These are phyloP conservation scores for Hypholoma fasciculare DNA, from an alignment of 768 basidiomycete genomes.

Conservation along the genomic window DNA sequence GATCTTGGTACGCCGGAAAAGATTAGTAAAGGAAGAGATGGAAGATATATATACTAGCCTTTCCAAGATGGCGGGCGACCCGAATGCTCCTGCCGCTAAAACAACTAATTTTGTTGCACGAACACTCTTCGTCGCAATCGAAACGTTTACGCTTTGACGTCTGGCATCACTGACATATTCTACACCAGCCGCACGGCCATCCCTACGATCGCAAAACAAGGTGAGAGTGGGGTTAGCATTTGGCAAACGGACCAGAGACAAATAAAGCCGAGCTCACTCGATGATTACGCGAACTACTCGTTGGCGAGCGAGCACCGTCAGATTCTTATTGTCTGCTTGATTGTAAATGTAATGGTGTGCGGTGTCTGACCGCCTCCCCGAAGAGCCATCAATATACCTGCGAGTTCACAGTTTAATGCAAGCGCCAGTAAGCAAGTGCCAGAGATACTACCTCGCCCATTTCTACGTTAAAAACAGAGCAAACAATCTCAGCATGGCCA, in stretches of 20 bases:
- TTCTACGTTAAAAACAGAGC: neutral
- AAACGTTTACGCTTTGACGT: conserved; percentile 19
- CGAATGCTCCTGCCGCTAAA: conserved; percentile 51
- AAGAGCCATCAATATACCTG: conserved; percentile 55
- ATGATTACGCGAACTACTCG: conserved; percentile 50
- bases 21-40: neutral
- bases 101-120: conserved; percentile 39
- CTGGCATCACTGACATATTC: conserved; percentile 45
- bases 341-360: conserved; percentile 56
- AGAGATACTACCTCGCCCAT: conserved; percentile 3
- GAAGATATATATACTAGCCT: neutral
- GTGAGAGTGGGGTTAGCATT: neutral
- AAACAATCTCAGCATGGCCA: neutral
- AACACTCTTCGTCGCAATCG: neutral
- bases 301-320: conserved; percentile 38
- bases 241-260: neutral
- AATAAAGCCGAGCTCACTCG: conserved; percentile 32
- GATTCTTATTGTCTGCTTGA: conserved; percentile 40
- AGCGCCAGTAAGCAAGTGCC: neutral
- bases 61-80: conserved; percentile 54
- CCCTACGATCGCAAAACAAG: conserved; percentile 26
- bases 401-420: neutral
- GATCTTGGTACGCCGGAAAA: conserved; percentile 21
- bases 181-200: conserved; percentile 44
- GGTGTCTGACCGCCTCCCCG: conserved; percentile 57